A percentile compares a stretch with the other conserved stretches of the same genome.
Conservation (phyloP, 306 rosid species). For the Ormosia emarginata region DNA sequence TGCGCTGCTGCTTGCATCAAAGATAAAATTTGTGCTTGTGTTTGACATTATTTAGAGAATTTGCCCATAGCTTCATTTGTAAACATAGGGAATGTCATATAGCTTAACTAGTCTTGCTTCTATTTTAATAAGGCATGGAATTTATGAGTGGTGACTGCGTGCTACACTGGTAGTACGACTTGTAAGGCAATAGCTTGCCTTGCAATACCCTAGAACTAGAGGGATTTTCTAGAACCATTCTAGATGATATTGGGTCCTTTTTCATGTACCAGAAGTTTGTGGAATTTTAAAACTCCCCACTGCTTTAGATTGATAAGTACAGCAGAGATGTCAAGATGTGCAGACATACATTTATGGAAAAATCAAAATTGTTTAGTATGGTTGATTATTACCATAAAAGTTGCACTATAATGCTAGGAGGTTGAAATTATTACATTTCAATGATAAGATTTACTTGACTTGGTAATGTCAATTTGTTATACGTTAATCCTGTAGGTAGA, state of each 20-base stretch:
- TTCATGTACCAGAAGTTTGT: not conserved
- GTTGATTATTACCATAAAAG: not conserved
- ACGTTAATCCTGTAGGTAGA: conserved; percentile 57
- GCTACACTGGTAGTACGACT: not conserved
- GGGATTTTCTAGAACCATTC: not conserved
- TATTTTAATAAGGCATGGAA: not conserved
- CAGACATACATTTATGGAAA: not conserved
- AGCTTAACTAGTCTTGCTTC: not conserved
- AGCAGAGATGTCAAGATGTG: not conserved
- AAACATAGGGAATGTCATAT: not conserved
- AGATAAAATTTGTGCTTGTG: not conserved
- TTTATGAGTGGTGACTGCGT: not conserved
- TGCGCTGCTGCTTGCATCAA: not conserved
- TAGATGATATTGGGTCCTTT: not conserved
- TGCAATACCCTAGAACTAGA: not conserved
- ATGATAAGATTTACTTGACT: not conserved
- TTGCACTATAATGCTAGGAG: not conserved
- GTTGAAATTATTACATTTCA: not conserved
- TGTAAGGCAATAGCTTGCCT: not conserved
- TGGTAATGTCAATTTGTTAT: conserved; percentile 4
- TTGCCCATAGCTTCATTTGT: conserved; percentile 3
- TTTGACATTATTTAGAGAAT: not conserved
- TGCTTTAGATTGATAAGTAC: not conserved
- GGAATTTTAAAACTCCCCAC: not conserved
- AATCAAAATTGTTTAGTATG: not conserved